Evolutionary conservation across 75 land plant genomes (phyloP).

Genomic region (Chamaecyparis obtusa): DNA sequence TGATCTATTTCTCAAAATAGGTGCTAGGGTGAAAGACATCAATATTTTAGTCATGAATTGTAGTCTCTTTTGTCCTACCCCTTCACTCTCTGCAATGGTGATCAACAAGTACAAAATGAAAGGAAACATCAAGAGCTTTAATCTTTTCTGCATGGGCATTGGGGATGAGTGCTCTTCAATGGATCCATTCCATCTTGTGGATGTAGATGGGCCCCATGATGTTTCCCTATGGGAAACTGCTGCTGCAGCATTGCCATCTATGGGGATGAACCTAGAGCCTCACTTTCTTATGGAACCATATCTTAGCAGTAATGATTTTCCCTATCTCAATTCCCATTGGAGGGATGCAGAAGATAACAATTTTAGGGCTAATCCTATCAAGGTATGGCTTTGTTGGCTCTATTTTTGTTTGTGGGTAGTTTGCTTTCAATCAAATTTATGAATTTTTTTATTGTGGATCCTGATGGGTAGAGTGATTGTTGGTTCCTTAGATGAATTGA

Average conservation of each 20-base stretch:
- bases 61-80: slow-evolving; percentile 49
- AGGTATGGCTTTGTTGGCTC: slow-evolving; percentile 1
- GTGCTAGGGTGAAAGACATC: slow-evolving; percentile 36
- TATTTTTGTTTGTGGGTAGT: neutral
- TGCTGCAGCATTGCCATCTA: neutral
- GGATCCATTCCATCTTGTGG: slow-evolving; percentile 2
- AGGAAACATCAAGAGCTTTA: slow-evolving; percentile 40
- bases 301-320: slow-evolving; percentile 4
- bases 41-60: slow-evolving; percentile 45
- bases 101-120: slow-evolving; percentile 43
- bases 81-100: slow-evolving; percentile 47
- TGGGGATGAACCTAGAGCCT: neutral
- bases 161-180: slow-evolving; percentile 11
- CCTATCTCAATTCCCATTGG: neutral
- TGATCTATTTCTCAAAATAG: slow-evolving; percentile 39
- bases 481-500: neutral
- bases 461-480: neutral
- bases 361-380: neutral
- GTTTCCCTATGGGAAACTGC: slow-evolving; percentile 6
- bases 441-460: neutral
- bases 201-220: neutral
- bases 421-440: neutral
- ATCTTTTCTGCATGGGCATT: slow-evolving; percentile 45
- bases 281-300: slow-evolving; percentile 9
- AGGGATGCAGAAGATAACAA: slow-evolving; percentile 6